Evolutionary conservation across 768 basidiomycete species (phyloP).

Genomic region (Suillus fuscotomentosus): DNA sequence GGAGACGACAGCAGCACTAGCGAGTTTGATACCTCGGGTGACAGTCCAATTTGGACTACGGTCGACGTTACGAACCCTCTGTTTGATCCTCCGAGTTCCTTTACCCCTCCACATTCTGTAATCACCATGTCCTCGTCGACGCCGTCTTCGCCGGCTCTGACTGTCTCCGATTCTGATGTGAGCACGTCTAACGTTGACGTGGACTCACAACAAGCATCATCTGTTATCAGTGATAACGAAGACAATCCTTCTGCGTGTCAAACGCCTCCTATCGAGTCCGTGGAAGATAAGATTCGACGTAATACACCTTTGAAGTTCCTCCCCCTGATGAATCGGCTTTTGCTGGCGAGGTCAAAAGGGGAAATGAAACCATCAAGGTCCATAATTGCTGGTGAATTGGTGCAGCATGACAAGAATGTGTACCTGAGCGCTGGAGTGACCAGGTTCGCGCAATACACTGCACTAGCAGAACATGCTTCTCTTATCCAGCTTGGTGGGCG

Average conservation of each 20-base stretch:
- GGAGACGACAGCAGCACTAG: neutral
- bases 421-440: constrained; percentile 27
- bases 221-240: constrained; percentile 5
- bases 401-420: constrained; percentile 21
- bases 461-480: constrained; percentile 25
- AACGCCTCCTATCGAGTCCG: neutral
- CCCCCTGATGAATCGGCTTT: constrained; percentile 23
- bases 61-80: neutral
- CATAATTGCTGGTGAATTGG: constrained; percentile 33
- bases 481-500: constrained; percentile 24
- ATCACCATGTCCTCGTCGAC: neutral
- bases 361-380: constrained; percentile 37
- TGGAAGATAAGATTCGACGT: constrained; percentile 9
- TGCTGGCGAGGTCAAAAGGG: constrained; percentile 29
- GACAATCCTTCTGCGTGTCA: constrained; percentile 5
- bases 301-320: constrained; percentile 28
- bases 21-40: neutral
- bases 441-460: constrained; percentile 25
- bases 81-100: neutral
- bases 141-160: neutral
- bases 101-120: neutral
- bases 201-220: neutral
- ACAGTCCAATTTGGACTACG: neutral
- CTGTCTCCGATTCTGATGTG: neutral
- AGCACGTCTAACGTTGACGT: neutral